Percentiles rank a stretch among this genome's conserved stretches.
These are phyloP conservation scores for Coemansia sp. DNA, from an alignment of 192 early-diverging fungal genomes.

Conservation along the genomic window DNA sequence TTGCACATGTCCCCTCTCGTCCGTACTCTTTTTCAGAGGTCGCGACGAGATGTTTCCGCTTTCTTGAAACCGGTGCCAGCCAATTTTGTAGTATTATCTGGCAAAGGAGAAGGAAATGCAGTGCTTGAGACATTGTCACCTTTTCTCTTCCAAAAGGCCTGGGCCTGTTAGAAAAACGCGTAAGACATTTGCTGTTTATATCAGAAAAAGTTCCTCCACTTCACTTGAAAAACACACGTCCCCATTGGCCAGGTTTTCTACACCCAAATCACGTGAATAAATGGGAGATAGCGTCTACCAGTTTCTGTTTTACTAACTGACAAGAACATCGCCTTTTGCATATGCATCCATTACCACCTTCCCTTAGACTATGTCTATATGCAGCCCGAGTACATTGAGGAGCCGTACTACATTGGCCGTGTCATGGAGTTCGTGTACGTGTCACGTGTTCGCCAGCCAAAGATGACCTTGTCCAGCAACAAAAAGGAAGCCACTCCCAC, in stretches of 20 bases:
- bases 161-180: not conserved
- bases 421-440: constrained; percentile 72
- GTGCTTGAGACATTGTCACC: no score
- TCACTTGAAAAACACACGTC: no score
- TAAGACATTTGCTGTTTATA: not conserved
- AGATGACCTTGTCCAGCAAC: constrained; percentile 27
- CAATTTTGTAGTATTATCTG: no score
- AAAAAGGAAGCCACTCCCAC: constrained; percentile 19
- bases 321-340: not conserved
- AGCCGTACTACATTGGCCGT: constrained; percentile 77
- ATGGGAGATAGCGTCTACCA: not conserved
- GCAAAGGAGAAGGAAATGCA: no score
- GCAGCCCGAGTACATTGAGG: constrained; percentile 68
- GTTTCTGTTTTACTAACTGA: not conserved
- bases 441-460: constrained; percentile 53
- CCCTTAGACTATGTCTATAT: constrained; percentile 75
- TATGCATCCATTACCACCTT: not conserved
- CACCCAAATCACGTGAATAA: not conserved
- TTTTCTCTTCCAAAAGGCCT: no score
- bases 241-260: constrained; percentile 1
- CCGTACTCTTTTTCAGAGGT: no score
- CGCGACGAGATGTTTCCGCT: no score
- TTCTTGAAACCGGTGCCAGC: no score
- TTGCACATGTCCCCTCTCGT: no score
- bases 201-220: not conserved